phyloP scores from a whole-genome alignment of 148 eudicot species.

The Rhododendron vialii region DNA sequence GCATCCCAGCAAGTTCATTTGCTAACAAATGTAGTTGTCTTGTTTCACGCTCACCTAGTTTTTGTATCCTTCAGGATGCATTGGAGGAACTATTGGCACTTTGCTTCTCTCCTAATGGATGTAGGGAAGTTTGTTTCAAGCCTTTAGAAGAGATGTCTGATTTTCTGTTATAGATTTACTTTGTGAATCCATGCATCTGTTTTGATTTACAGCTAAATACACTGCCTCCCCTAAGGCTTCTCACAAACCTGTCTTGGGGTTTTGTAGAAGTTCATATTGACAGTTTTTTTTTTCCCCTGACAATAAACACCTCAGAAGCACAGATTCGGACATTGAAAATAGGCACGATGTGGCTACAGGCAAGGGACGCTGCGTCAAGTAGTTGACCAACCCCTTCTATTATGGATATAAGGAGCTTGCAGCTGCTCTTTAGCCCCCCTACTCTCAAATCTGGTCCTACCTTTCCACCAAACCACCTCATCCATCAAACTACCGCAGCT shows the following conservation, averaged over 20 bases:
- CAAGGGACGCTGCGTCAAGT: not conserved
- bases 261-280: not conserved
- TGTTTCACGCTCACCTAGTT: slow-evolving; percentile 86
- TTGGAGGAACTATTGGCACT: slow-evolving; percentile 83
- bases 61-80: slow-evolving; percentile 63
- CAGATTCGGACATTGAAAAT: not conserved
- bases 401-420: not conserved
- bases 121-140: slow-evolving; percentile 49
- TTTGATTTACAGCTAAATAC: not conserved
- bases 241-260: not conserved
- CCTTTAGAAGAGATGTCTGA: not conserved
- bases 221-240: not conserved
- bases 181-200: not conserved
- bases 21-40: slow-evolving; percentile 97
- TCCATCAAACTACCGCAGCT: not conserved
- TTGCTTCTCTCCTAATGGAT: slow-evolving; percentile 74
- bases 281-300: slow-evolving; percentile 13
- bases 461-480: not conserved
- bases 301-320: not conserved
- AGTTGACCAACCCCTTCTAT: not conserved
- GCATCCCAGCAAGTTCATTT: slow-evolving; percentile 64
- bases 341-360: not conserved
- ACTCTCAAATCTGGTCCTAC: not conserved
- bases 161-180: not conserved
- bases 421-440: not conserved